Evolutionary conservation across 257 asterid species (phyloP), one percentile per base, ranked within the genome.

Genomic region (Henckelia pumila): DNA sequence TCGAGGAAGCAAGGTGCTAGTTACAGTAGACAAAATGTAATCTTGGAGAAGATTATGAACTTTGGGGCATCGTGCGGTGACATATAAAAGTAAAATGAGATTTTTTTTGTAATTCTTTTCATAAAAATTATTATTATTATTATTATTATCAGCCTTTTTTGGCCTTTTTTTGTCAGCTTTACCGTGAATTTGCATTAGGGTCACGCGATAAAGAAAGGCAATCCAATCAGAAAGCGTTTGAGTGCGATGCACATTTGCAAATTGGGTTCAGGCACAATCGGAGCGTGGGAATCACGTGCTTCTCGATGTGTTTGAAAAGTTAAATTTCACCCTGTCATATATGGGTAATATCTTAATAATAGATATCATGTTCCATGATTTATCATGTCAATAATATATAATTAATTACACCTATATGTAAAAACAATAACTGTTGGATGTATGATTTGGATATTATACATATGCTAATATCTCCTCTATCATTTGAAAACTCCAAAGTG

Each of bases 261-360:
- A 11, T 80, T 80, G 66, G 29, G 80, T 29, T 68, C 20, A 3
- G 21, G 78, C 75, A 63, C 75, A 44, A 75, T 24, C 74, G 79
- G 92, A 80, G 87, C 82, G 90, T 79, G 78, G 68, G 65, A 11
- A 55, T 33, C 86, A 85, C 86, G 83, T 75, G 84, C 80, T 7
- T 56, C 11, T 57, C 28, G 21, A 67, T 67, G 55, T 57, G 4
- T 52, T 49, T 37, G 70, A n/a, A n/a, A n/a, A n/a, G n/a, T n/a
- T n/a, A n/a, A n/a, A n/a, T n/a, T n/a, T n/a, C n/a, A n/a, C n/a
- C n/a, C n/a, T n/a, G n/a, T n/a, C n/a, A n/a, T n/a, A n/a, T n/a
- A n/a, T n/a, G n/a, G n/a, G n/a, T n/a, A n/a, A n/a, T n/a, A n/a
- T n/a, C n/a, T n/a, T n/a, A n/a, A n/a, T n/a, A n/a, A n/a, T n/a